Evolutionary conservation across 768 basidiomycete species (phyloP).

Genomic region (Termitomyces sp.): DNA sequence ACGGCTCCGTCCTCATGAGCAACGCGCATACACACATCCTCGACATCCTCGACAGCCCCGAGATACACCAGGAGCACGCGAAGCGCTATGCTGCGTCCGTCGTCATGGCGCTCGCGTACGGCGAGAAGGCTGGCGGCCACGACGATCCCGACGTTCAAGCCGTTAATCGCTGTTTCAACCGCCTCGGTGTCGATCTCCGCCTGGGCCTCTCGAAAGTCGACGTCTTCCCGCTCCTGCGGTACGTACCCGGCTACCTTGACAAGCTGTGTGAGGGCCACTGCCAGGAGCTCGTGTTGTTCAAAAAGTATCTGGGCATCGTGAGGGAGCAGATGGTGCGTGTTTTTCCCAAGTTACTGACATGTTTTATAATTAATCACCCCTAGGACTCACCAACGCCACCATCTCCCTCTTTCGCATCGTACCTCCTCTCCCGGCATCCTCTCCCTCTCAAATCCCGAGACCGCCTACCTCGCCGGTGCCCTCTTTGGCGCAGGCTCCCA

Average conservation of each 20-base stretch:
- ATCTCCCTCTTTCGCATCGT: slow-evolving; percentile 52
- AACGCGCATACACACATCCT: slow-evolving; percentile 41
- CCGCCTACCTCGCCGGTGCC: slow-evolving; percentile 58
- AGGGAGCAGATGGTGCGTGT: slow-evolving; percentile 37
- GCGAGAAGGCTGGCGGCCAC: slow-evolving; percentile 35
- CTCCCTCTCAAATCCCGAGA: slow-evolving; percentile 52
- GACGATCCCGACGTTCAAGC: slow-evolving; percentile 44
- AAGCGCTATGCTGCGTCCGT: slow-evolving; percentile 48
- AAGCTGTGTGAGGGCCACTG: slow-evolving; percentile 51
- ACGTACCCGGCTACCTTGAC: slow-evolving; percentile 57
- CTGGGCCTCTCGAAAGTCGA: slow-evolving; percentile 47
- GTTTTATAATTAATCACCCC: too few species aligned
- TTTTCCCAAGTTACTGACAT: too few species aligned
- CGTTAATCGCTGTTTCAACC: slow-evolving; percentile 42
- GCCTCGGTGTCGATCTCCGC: slow-evolving; percentile 40
- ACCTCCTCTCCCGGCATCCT: slow-evolving; percentile 56
- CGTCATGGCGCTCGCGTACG: slow-evolving; percentile 49
- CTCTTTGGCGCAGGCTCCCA: slow-evolving; percentile 63
- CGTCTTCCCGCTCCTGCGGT: slow-evolving; percentile 40
- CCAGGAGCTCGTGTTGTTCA: slow-evolving; percentile 55
- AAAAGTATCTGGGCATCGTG: slow-evolving; percentile 45
- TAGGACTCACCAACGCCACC: slow-evolving; percentile 29
- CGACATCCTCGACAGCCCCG: slow-evolving; percentile 38
- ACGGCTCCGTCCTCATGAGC: slow-evolving; percentile 45
- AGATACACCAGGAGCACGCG: slow-evolving; percentile 50